Evolutionary conservation across 257 asterid genomes (phyloP).

Genomic region (Lycium barbarum): DNA sequence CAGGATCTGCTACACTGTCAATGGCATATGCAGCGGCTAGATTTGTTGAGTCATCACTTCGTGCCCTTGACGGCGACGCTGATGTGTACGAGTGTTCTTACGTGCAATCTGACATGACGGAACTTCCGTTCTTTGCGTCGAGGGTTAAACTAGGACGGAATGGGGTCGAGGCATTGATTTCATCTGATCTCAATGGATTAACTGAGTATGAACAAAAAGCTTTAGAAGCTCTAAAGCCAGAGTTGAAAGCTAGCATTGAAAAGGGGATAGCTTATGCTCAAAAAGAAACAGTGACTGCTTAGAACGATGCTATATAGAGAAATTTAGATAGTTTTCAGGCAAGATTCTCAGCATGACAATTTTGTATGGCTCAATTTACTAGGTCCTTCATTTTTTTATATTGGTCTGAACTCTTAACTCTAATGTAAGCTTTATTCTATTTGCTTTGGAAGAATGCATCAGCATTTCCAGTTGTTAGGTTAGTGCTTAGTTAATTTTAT

Average conservation of each 20-base stretch:
- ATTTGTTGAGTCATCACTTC: slow-evolving; percentile 36
- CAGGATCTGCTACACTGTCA: slow-evolving; percentile 28
- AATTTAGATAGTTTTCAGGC: not conserved
- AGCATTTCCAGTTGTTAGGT: slow-evolving; percentile 21
- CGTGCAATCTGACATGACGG: slow-evolving; percentile 33
- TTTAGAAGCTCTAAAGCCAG: slow-evolving; percentile 35
- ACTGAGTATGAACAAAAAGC: slow-evolving; percentile 31
- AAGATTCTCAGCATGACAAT: not conserved
- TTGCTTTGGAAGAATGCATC: not conserved
- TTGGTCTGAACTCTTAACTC: not conserved
- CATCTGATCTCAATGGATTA: slow-evolving; percentile 32
- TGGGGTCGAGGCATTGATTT: slow-evolving; percentile 35
- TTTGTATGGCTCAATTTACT: not conserved
- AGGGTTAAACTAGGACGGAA: slow-evolving; percentile 37
- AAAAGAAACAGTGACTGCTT: slow-evolving; percentile 32
- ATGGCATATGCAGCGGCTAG: slow-evolving; percentile 42
- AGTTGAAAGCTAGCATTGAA: slow-evolving; percentile 36
- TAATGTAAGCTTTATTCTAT: not conserved
- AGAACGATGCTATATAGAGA: not conserved
- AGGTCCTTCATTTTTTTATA: not conserved
- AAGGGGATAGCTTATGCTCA: slow-evolving; percentile 33
- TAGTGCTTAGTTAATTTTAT: not conserved
- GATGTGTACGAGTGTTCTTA: slow-evolving; percentile 38
- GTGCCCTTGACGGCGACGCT: slow-evolving; percentile 37
- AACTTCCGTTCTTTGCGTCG: slow-evolving; percentile 41